Evolutionary conservation across 441 rosid genomes (phyloP), one percentile per base, ranked within the genome.

Genomic region (Corymbia calophylla): DNA sequence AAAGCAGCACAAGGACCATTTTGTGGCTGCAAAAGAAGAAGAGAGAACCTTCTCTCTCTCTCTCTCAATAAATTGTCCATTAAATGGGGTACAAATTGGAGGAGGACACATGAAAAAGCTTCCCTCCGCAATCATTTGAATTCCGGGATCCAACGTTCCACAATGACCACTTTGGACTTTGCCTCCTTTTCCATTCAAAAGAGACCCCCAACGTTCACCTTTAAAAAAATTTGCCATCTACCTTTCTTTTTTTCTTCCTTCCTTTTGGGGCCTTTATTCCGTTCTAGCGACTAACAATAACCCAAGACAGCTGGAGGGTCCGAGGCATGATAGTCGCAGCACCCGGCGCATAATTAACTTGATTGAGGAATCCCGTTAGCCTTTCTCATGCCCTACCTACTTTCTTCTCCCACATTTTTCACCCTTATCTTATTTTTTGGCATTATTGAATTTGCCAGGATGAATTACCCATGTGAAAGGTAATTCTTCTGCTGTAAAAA

Each of bases 121-220:
- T 66, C 49, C 87, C 94, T 53, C 87, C 49, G 88, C 93, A 91
- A 93, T 94, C 94, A 94, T 94, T 94, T 93, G 86, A 91, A 91
- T 87, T 62, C 70, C 73, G 16, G 94, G 87, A 93, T 93, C 95
- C 95, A 94, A 93, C 91, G 95, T 91, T 89, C 91, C 44, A 35
- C 53, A 32, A 9, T 56, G 29, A 53, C 51, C 51, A 13, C 84
- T 77, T 77, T 77, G 84, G 51, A 87, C 68, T 89, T 92, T 88
- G 88, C 87, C 93, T 88, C 90, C 87, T 87, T 68, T 91, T 73
- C 86, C 53, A 88, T 93, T 93, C 92, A 91, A 94, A 87, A 73
- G 23, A 90, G 48, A 14, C 53, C 53, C 70, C 88, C 53, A 90
- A 85, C 89, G 68, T 39, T 73, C 55, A 2, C 66, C 44, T 90